phyloP scores from a whole-genome alignment of 192 early-diverging fungal species.

The Mortierella hygrophila region DNA sequence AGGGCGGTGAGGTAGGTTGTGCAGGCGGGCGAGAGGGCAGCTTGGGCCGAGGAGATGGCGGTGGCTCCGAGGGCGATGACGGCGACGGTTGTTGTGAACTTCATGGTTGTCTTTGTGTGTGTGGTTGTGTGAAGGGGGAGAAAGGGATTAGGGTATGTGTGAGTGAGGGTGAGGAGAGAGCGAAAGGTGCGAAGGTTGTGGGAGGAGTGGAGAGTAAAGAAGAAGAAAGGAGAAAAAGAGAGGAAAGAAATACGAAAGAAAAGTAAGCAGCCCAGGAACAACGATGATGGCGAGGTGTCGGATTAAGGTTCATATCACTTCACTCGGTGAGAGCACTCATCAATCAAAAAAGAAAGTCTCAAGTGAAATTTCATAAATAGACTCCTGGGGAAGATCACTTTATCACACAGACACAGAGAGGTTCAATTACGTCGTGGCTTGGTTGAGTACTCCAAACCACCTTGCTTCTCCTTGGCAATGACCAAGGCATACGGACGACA shows the following conservation, averaged over 20 bases:
- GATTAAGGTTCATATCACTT: neutral
- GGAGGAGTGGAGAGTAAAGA: neutral
- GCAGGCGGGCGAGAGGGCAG: conserved; percentile 18
- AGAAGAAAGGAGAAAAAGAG: neutral
- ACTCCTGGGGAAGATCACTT: neutral
- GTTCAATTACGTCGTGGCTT: neutral
- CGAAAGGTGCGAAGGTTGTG: neutral
- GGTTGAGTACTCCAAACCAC: neutral
- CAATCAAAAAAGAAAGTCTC: neutral
- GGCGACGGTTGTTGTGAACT: conserved; percentile 15
- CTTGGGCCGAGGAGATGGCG: conserved; percentile 14
- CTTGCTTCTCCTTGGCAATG: neutral
- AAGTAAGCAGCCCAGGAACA: neutral
- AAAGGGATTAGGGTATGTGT: neutral
- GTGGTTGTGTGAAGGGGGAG: neutral
- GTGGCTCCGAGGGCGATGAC: conserved; percentile 13
- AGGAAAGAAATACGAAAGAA: neutral
- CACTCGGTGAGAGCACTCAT: neutral
- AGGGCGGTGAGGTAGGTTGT: conserved; percentile 16
- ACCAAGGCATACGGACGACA: neutral
- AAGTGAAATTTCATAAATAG: neutral
- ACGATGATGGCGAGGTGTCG: neutral
- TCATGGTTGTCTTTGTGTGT: conserved; percentile 14
- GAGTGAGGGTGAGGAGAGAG: conserved; percentile 1
- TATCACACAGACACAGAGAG: neutral